These are phyloP conservation scores for Cladosporium velox DNA, from an alignment of 2,329 filamentous ascomycete species.

Conservation along the genomic window DNA sequence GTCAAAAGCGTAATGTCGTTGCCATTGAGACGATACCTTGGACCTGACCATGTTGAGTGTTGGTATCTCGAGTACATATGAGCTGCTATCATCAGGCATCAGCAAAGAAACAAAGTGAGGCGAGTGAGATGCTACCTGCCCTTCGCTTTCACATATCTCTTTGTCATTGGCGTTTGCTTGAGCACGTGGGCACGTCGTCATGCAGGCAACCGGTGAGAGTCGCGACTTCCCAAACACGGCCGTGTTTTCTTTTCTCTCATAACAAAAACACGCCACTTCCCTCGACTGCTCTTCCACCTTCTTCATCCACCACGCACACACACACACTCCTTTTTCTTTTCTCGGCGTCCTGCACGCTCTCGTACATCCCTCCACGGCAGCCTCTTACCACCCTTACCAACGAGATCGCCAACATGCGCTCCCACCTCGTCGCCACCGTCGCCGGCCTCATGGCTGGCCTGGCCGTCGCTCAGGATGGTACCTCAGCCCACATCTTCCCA, in stretches of 20 bases:
- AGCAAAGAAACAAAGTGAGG: neutral
- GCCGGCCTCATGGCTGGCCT: slow-evolving; percentile 7
- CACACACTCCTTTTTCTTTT: neutral
- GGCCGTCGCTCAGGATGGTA: neutral
- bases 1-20: neutral
- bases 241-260: neutral
- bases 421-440: neutral
- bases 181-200: neutral
- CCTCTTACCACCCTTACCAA: neutral
- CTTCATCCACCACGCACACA: neutral
- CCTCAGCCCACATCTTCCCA: neutral
- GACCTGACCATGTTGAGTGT: neutral
- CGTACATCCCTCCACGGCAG: neutral
- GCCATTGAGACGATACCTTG: neutral
- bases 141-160: neutral
- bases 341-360: slow-evolving; percentile 8
- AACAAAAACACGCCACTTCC: slow-evolving; percentile 3
- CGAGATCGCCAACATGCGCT: slow-evolving; percentile 8
- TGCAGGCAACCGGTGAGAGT: slow-evolving; percentile 9
- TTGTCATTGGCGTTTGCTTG: slow-evolving; percentile 6
- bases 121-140: neutral
- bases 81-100: neutral
- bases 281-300: slow-evolving; percentile 5
- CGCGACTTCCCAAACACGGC: slow-evolving; percentile 11
- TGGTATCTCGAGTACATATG: neutral